A percentile compares a stretch with the other conserved stretches of the same genome.
Evolutionary conservation across 2,329 filamentous ascomycete species (phyloP).

Genomic region (Sporothrix mexicana): DNA sequence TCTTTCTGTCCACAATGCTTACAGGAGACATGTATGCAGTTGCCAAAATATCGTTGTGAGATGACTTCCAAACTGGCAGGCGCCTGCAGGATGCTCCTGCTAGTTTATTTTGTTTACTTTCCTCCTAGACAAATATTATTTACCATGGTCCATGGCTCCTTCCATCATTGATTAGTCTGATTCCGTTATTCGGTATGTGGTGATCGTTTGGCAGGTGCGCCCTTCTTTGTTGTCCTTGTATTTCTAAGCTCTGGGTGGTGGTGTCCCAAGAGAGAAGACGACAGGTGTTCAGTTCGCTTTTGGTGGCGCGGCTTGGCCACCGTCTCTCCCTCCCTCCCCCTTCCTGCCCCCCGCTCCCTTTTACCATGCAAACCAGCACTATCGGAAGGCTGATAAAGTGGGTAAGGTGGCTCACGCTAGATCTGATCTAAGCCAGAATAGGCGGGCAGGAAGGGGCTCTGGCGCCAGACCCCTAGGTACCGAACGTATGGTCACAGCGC

Average conservation of each 20-base stretch:
- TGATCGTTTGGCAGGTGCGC: background rate
- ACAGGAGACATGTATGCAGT: background rate
- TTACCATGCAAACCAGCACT: constrained; percentile 26
- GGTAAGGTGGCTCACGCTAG: constrained; percentile 17
- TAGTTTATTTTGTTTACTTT: background rate
- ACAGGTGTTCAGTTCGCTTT: constrained; percentile 37
- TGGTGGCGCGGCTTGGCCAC: constrained; percentile 27
- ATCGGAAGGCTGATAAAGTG: constrained; percentile 35
- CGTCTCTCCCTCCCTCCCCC: constrained; percentile 1
- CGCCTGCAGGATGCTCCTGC: background rate
- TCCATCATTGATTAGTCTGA: constrained; percentile 14
- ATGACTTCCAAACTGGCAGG: background rate
- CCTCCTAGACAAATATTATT: background rate
- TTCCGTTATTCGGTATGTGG: background rate
- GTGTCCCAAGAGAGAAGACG: constrained; percentile 32
- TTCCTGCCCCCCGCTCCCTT: constrained; percentile 11
- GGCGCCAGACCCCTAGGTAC: constrained; percentile 9
- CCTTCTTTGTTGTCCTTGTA: constrained; percentile 9
- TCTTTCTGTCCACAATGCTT: background rate
- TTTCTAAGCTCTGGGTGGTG: constrained; percentile 34
- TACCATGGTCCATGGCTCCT: constrained; percentile 9
- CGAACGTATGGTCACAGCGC: background rate
- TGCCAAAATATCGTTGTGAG: background rate
- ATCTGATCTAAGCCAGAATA: constrained; percentile 22
- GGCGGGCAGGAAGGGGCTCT: background rate